These are phyloP conservation scores for Aspergillus bertholletiae DNA, from an alignment of 495 filamentous ascomycete species.

Conservation along the genomic window DNA sequence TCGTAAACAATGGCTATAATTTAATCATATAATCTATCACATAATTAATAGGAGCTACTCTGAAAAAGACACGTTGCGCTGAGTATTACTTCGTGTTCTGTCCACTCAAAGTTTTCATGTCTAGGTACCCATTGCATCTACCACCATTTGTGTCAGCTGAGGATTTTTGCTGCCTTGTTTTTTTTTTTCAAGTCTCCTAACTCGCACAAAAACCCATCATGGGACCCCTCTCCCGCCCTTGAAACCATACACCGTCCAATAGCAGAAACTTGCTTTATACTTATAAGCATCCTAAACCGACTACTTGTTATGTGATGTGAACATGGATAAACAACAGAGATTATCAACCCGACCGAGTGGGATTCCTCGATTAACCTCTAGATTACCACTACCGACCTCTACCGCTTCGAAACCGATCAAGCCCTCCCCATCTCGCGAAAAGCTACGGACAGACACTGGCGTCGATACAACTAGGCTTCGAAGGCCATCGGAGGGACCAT, in stretches of 20 bases:
- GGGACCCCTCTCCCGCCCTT: neutral
- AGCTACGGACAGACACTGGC: slow-evolving; percentile 39
- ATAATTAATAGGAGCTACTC: neutral
- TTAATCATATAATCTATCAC: slow-evolving; percentile 7
- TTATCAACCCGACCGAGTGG: slow-evolving; percentile 30
- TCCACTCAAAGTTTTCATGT: neutral
- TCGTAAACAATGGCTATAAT: slow-evolving; percentile 8
- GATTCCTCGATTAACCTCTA: slow-evolving; percentile 39
- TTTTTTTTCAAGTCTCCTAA: neutral
- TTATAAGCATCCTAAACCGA: neutral
- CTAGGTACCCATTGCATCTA: neutral
- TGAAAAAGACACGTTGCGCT: slow-evolving; percentile 5
- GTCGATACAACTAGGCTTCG: slow-evolving; percentile 33
- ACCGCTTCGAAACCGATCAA: slow-evolving; percentile 32
- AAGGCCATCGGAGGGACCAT: slow-evolving; percentile 38
- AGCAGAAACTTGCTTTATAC: neutral
- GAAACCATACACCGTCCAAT: neutral
- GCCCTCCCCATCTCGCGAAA: slow-evolving; percentile 45
- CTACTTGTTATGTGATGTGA: slow-evolving; percentile 6
- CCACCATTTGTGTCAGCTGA: neutral
- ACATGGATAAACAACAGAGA: slow-evolving; percentile 35
- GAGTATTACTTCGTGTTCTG: neutral
- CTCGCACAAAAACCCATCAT: slow-evolving; percentile 8
- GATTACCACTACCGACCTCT: slow-evolving; percentile 40
- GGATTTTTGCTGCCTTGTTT: neutral